Conservation (phyloP, 441 rosid species). For the Erodium moschatum region DNA sequence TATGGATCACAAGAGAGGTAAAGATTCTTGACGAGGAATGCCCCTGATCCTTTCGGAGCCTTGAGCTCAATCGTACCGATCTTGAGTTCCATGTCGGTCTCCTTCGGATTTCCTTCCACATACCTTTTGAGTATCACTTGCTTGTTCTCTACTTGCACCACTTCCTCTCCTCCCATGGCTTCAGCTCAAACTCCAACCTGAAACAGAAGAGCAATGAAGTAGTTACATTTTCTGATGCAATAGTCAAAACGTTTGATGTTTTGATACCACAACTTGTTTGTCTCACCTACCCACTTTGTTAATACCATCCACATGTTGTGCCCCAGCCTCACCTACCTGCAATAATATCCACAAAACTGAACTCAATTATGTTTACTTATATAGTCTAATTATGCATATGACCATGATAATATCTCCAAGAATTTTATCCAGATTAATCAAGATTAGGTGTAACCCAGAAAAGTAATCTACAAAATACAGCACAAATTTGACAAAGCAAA, state of each 20-base stretch:
- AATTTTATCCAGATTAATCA: no score
- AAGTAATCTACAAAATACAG: no score
- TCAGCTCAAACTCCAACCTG: not conserved
- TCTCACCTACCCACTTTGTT: not conserved
- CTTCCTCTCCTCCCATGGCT: not conserved
- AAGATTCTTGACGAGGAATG: constrained; percentile 46
- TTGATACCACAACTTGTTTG: not conserved
- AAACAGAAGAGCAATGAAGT: not conserved
- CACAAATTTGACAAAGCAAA: not conserved
- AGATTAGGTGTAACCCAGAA: no score
- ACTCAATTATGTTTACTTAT: no score
- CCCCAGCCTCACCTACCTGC: not conserved
- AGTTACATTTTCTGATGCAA: no score
- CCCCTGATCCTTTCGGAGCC: constrained; percentile 34
- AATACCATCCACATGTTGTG: constrained; percentile 2
- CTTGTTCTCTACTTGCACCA: constrained; percentile 28
- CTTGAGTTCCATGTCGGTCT: constrained; percentile 41
- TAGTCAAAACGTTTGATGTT: no score
- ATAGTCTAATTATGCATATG: no score
- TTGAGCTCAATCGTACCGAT: constrained; percentile 23
- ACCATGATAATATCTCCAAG: no score
- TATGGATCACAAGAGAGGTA: constrained; percentile 65
- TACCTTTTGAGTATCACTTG: constrained; percentile 43
- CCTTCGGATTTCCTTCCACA: constrained; percentile 33
- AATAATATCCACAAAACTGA: not conserved